Base-by-base conservation (phyloP, 768 basidiomycete genomes). In the Lanmaoa rubissima region DNA sequence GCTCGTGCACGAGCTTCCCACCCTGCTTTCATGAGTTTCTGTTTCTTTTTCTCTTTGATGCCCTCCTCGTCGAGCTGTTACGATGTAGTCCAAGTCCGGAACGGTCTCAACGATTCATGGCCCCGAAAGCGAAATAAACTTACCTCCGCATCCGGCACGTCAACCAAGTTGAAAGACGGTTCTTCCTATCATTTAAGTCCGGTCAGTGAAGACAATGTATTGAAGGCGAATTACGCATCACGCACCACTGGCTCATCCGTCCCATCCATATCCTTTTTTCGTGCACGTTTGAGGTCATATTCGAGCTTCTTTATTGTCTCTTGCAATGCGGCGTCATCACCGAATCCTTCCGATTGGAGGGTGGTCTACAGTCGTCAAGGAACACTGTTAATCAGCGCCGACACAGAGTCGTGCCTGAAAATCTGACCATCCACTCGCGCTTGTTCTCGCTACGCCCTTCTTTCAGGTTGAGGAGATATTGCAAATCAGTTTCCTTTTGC, bases 1-100 rank as follows among this genome's bases (percentile, higher is more conserved):
- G 85, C 84, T 1, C 92, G 86, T 35, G 85, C 83, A 21, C 97
- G 87, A 0, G 95, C 93, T 55, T 98, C 96, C 70, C 88, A 94
- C 1, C 92, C 92, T 0, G 94, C 93, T 71, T 97, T 98, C 76
- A 95, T 76, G 34, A 98, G 79, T 61, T 86, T 89, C 69, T 99
- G 97, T 65, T 88, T 91, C 66, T 86, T 87, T 76, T 98, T 99
- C 73, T 99, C 97, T 69, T 92, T 98, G 36, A 98, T 69, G 26
- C 86, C 81, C 40, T 96, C 94, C 66, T 98, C 95, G 63, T 92
- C 91, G 9, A 94, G 79, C 88, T 92, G 56, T 17, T 24, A 24
- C 13, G n/a, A 32, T 3, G 38, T 17, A 9, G 31, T 17, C 24
- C 31, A 24, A 26, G 17, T 28, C 36, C 40, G n/a, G 28, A n/a